Evolutionary conservation across 139 green algal genomes (phyloP), one percentile per base, ranked within the genome.

Genomic region (Closterium sp.): DNA sequence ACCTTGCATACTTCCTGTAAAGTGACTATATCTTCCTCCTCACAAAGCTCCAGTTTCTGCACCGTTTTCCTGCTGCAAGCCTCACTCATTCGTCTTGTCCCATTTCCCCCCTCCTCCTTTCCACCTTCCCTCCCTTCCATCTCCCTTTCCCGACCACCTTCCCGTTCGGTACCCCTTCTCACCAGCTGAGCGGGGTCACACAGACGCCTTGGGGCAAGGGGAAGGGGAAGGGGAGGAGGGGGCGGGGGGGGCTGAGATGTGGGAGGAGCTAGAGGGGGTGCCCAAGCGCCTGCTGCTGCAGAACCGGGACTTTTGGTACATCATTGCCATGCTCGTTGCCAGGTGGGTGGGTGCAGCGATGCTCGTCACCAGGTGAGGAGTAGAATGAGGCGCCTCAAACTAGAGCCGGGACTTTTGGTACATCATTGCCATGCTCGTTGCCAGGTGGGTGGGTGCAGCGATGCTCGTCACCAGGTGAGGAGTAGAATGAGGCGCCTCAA

Each of bases 231-330:
- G 29, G 88, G 38, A 90, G 10, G 30, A 42, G 21, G 31, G 89
- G 22, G 31, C 17, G 62, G 62, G 70, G 73, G 73, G 34, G 3
- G 21, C 34, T 42, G 62, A 91, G 89, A 85, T 73, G 50, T 73
- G 73, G n/a, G 22, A 86, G 22, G 31, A 62, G 22, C 84, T 91
- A 4, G 32, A 85, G 89, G 29, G 24, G 9, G 84, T 91, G 31
- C 89, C 89, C 4, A 88, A 85, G 89, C 73, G 89, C 4, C 32
- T 88, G 30, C 73, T 91, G 50, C 38, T 91, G 21, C 32, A 91
- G 31, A 88, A 85, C 29, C 29, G 30, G 4, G 89, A 91, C 70
- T 91, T 91, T 89, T 91, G 89, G 89, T 91, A 91, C 31, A 42
- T 91, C 70, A 38, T 91, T 19, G 50, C 22, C 89, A 85, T 91